Evolutionary conservation across 306 rosid genomes (phyloP).

Genomic region (Lithocarpus polystachyus): DNA sequence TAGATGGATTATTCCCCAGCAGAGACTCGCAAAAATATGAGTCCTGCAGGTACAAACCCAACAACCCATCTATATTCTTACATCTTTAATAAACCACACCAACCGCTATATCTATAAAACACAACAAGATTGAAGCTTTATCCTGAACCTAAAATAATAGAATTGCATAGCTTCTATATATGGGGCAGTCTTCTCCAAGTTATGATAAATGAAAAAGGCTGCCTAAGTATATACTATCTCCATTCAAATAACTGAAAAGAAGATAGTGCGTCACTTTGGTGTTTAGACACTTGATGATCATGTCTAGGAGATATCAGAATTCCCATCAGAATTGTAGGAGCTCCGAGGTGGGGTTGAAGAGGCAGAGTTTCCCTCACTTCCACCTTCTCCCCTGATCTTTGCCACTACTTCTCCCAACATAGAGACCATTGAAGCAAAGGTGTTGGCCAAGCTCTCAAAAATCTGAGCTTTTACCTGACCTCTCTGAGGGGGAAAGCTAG

Average conservation of each 20-base stretch:
- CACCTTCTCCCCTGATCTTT: background rate
- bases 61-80: background rate
- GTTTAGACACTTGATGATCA: background rate
- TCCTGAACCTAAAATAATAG: background rate
- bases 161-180: background rate
- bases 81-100: background rate
- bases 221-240: background rate
- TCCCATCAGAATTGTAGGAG: constrained; percentile 21
- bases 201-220: background rate
- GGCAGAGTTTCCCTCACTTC: constrained; percentile 13
- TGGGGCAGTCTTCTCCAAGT: background rate
- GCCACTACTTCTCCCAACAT: constrained; percentile 3
- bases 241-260: background rate
- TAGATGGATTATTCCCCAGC: background rate
- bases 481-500: constrained; percentile 20
- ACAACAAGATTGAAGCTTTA: background rate
- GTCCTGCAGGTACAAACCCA: background rate
- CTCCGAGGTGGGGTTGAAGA: constrained; percentile 32
- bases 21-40: background rate
- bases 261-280: background rate
- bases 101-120: background rate
- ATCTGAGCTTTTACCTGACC: constrained; percentile 35
- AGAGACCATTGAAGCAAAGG: constrained; percentile 15
- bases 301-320: constrained; percentile 1
- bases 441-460: constrained; percentile 25